A percentile compares a stretch with the other conserved stretches of the same genome.
Evolutionary conservation across 2,329 filamentous ascomycete species (phyloP).

Genomic region (Graphiopsis chlorocephala): DNA sequence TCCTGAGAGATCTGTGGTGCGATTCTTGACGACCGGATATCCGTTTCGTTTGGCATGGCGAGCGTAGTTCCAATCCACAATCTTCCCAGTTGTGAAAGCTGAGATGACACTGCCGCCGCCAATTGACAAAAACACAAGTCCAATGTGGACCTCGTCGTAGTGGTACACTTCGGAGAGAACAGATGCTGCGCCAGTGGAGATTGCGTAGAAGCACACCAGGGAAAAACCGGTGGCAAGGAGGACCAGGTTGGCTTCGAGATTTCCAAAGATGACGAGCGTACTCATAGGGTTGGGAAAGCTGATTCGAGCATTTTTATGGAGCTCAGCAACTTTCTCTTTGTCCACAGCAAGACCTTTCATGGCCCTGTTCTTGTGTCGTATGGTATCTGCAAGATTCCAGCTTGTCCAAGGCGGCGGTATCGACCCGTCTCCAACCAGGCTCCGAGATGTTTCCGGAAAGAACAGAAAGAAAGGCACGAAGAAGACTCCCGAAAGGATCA

Average conservation of each 20-base stretch:
- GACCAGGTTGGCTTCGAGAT: constrained; percentile 38
- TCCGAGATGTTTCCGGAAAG: constrained; percentile 52
- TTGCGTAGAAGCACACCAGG: constrained; percentile 43
- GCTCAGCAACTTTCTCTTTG: constrained; percentile 22
- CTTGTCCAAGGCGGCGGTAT: constrained; percentile 59
- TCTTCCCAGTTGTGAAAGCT: constrained; percentile 38
- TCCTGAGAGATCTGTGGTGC: constrained; percentile 36
- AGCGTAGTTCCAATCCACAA: constrained; percentile 46
- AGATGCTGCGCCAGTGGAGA: constrained; percentile 40
- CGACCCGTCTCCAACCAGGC: constrained; percentile 61
- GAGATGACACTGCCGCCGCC: constrained; percentile 42
- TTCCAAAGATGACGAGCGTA: constrained; percentile 27
- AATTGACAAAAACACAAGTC: constrained; percentile 44
- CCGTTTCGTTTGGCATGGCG: constrained; percentile 34
- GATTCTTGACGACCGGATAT: constrained; percentile 35
- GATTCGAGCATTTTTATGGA: constrained; percentile 26
- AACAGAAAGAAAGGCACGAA: constrained; percentile 55
- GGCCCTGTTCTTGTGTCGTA: constrained; percentile 22
- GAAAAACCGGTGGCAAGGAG: constrained; percentile 39
- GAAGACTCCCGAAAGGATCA: constrained; percentile 50
- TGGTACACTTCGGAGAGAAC: constrained; percentile 39
- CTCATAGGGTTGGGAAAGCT: constrained; percentile 30
- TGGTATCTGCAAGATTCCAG: constrained; percentile 51
- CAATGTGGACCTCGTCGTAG: constrained; percentile 41
- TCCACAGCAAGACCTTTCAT: constrained; percentile 23